Percentiles rank a stretch among this genome's conserved stretches.
Conservation (phyloP, 768 basidiomycete species). For the Hemileccinum impolitum region DNA sequence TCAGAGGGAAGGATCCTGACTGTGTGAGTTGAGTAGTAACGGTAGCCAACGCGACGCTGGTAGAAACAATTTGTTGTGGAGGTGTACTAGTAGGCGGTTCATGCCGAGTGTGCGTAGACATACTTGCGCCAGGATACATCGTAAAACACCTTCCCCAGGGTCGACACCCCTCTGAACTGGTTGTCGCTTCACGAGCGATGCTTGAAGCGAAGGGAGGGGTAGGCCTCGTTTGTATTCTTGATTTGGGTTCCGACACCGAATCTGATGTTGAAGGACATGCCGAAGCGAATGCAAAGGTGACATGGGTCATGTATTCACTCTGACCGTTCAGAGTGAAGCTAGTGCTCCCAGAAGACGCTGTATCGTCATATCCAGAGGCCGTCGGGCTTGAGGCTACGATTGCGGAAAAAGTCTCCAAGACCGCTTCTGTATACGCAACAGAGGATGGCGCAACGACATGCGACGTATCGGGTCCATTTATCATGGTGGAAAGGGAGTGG, state of each 20-base stretch:
- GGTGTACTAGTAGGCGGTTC: not conserved
- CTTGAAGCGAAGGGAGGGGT: not conserved
- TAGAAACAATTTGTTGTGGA: constrained; percentile 1
- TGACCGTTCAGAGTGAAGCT: not conserved
- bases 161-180: not conserved
- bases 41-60: not conserved
- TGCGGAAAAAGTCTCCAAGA: no score
- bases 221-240: not conserved
- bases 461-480: not conserved
- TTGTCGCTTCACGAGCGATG: not conserved
- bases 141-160: not conserved
- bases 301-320: not conserved
- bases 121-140: not conserved
- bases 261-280: not conserved
- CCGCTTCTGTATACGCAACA: not conserved
- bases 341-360: not conserved
- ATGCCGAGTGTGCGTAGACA: not conserved
- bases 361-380: not conserved
- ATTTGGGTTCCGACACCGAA: not conserved
- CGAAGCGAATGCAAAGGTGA: no score
- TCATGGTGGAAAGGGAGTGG: not conserved
- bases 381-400: not conserved
- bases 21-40: not conserved
- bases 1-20: not conserved
- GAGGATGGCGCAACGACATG: not conserved